phyloP scores from a whole-genome alignment of 2,329 filamentous ascomycete genomes.

The Botrytis fragariae region DNA sequence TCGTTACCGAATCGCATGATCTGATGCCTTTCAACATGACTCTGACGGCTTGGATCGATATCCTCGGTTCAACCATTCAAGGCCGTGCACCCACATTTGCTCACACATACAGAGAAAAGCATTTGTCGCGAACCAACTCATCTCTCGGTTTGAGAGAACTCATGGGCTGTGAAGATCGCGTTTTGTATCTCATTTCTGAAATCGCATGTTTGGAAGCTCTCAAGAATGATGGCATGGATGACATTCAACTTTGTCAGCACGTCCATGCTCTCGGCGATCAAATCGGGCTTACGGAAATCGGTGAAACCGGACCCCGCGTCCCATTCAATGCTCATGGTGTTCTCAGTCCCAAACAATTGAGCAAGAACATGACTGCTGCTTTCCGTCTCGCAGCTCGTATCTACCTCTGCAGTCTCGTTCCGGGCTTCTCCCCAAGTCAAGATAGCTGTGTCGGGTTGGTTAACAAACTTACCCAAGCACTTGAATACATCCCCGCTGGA shows the following conservation, averaged over 20 bases:
- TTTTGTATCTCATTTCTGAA: constrained; percentile 98
- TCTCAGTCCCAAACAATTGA: constrained; percentile 78
- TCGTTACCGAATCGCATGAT: constrained; percentile 56
- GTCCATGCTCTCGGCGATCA: constrained; percentile 85
- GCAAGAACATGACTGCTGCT: constrained; percentile 82
- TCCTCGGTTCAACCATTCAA: constrained; percentile 89
- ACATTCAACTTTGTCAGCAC: constrained; percentile 83
- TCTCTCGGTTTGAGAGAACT: constrained; percentile 78
- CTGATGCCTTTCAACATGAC: constrained; percentile 82
- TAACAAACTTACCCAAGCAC: constrained; percentile 70
- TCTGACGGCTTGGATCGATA: constrained; percentile 92
- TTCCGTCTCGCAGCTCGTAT: constrained; percentile 92
- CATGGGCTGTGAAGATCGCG: constrained; percentile 95
- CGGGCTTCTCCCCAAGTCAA: constrained; percentile 76
- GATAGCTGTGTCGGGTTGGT: constrained; percentile 73
- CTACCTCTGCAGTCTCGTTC: constrained; percentile 94
- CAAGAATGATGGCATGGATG: constrained; percentile 78
- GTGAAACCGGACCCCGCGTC: constrained; percentile 55
- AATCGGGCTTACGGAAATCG: constrained; percentile 75
- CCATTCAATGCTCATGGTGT: constrained; percentile 68
- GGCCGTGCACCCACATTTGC: constrained; percentile 84
- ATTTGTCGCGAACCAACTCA: constrained; percentile 63
- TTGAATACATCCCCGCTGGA: constrained; percentile 80
- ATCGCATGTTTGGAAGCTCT: constrained; percentile 93
- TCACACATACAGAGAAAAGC: constrained; percentile 93